These are phyloP conservation scores for Annulohypoxylon truncatum DNA, from an alignment of 2,329 filamentous ascomycete genomes.

Conservation along the genomic window DNA sequence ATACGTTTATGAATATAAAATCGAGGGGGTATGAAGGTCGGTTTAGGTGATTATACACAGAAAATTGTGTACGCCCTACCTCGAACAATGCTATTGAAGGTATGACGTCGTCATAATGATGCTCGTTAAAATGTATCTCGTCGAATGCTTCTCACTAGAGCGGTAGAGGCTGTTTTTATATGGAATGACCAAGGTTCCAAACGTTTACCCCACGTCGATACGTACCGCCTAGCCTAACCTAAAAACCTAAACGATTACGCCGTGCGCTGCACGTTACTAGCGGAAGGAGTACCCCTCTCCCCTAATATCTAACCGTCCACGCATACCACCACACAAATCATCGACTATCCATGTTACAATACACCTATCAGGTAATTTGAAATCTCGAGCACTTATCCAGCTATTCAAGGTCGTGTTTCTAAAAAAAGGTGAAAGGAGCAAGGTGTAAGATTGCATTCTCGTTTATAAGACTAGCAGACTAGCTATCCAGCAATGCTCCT, in stretches of 20 bases:
- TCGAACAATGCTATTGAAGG: background rate
- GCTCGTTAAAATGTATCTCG: background rate
- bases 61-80: background rate
- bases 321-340: constrained; percentile 25
- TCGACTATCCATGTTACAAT: constrained; percentile 23
- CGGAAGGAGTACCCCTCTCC: constrained; percentile 6
- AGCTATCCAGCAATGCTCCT: constrained; percentile 20
- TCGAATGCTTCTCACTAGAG: background rate
- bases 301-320: constrained; percentile 16
- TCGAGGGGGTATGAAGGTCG: background rate
- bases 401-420: constrained; percentile 19
- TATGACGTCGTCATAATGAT: constrained; percentile 11
- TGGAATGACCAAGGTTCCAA: background rate
- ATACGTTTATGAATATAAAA: background rate
- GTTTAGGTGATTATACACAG: background rate
- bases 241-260: background rate
- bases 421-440: constrained; percentile 7
- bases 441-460: constrained; percentile 4
- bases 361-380: constrained; percentile 18
- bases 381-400: constrained; percentile 13
- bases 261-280: background rate
- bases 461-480: constrained; percentile 7
- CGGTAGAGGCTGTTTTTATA: background rate
- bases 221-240: constrained; percentile 8
- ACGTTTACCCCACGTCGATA: constrained; percentile 5